Evolutionary conservation across 2,329 filamentous ascomycete species (phyloP), one percentile per base, ranked within the genome.

Genomic region (Botrytis squamosa): DNA sequence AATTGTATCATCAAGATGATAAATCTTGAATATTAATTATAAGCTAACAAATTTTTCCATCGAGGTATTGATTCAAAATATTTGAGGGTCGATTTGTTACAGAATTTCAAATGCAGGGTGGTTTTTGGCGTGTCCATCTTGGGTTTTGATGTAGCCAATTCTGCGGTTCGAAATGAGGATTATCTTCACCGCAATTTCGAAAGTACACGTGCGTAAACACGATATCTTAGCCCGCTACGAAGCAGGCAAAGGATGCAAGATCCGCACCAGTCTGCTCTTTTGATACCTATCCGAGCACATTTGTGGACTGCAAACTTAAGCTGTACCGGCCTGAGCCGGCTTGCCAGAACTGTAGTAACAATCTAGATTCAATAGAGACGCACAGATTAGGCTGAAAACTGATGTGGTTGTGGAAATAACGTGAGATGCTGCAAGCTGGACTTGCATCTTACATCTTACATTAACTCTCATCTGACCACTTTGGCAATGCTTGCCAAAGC

Each of bases 351-450:
- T 36, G 4, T 4, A 33, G 33, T 33, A 40, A 55, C 33, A 65
- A 44, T 46, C 62, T n/a, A 44, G 62, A 65, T 20, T 65, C n/a
- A 46, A 22, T 33, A 68, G 36, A 55, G 33, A 55, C 38, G 65
- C 46, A 42, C 29, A 25, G 16, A 68, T 68, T 42, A 57, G 49
- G 6, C 55, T 40, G 36, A 42, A 42, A 22, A 40, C n/a, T 42
- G 25, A 16, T 29, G 10, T 38, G 36, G 25, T 25, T n/a, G 25
- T 29, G 16, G 25, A 55, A 55, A 55, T 29, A 29, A 22, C 55
- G 40, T 52, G 49, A 68, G 66, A 42, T 68, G 16, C 49, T 42
- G 65, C 65, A 67, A 52, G 65, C 46, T 67, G 36, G 65, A 68
- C 66, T 42, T 42, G 36, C 25, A 68, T 42, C 49, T 46, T 46